These are phyloP conservation scores for Hordeum pubiflorum DNA, from an alignment of 202 grass and related monocot species.

Conservation along the genomic window DNA sequence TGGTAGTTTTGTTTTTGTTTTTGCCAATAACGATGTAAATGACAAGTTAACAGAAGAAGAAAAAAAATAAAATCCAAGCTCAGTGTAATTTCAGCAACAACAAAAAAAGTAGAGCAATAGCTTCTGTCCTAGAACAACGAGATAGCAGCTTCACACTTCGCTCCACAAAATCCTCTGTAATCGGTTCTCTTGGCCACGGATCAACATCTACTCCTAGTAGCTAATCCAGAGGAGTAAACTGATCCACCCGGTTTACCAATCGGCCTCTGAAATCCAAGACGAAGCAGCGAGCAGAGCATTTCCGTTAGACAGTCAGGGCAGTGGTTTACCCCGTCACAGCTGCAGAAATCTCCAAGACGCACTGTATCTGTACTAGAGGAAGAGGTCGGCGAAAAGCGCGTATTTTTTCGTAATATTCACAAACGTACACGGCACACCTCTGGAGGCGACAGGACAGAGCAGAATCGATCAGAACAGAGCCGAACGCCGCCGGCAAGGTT, in stretches of 20 bases:
- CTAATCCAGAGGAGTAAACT: background rate
- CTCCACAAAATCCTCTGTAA: background rate
- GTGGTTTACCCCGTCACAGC: background rate
- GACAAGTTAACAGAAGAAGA: background rate
- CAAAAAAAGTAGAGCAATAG: background rate
- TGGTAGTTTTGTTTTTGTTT: background rate
- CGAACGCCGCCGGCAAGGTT: background rate
- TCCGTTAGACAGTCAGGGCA: background rate
- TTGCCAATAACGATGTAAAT: background rate
- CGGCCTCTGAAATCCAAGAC: background rate
- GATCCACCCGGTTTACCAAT: background rate
- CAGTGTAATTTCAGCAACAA: background rate
- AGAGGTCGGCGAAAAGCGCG: background rate
- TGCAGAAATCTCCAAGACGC: background rate
- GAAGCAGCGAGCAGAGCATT: background rate
- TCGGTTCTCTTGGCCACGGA: background rate
- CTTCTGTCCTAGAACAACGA: background rate
- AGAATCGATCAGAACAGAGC: background rate
- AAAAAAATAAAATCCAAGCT: background rate
- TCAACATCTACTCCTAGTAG: background rate
- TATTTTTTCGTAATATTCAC: no score
- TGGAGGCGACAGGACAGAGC: background rate
- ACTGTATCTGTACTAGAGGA: background rate
- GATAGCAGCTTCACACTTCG: background rate
- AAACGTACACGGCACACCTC: background rate